Base-by-base conservation (phyloP, 352 stramenopile species). In the Elongisporangium senticosum region DNA sequence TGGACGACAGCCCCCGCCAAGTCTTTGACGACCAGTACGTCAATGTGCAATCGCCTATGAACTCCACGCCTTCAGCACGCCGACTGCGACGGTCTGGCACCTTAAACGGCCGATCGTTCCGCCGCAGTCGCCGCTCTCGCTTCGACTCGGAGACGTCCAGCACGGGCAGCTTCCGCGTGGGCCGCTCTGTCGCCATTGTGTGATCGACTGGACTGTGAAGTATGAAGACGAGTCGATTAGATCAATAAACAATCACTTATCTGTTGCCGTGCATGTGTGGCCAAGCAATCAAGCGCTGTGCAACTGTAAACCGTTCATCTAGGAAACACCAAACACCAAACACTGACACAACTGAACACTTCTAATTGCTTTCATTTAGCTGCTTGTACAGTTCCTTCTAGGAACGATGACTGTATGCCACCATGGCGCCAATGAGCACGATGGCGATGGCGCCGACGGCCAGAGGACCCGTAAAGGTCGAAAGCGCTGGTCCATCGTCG, bases 381-480 rank as follows among this genome's bases (percentile, higher is more conserved):
- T 17, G 33, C 33, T 43, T 43, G 11, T 13, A 28, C 53, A 21
- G 14, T 39, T 33, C 24, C 23, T 14, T 14, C 37, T 56, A 56
- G 13, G 15, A 28, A 19, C 69, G 71, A 53, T 77, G 68, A 64
- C 77, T 70, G 63, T 85, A 87, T n/a, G 67, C 67, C 51, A 87
- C 65, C 63, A 84, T 72, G 19, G 64, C 71, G 24, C 77, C 77
- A 54, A 87, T 83, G 47, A 87, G 70, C 37, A 84, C 58, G 22
- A 87, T 79, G 49, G 74, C 74, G 23, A 87, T 51, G 23, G 74
- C 72, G 20, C 77, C 77, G 23, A 69, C 72, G 28, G 75, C 48
- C 1, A 79, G 58, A 17, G 77, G 77, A 1, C 77, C 77, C 3
- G 71, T 59, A 56, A 84, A 83, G 51, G 64, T 67, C 61, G 71